Evolutionary conservation across 345 rosid species (phyloP), one percentile per base, ranked within the genome.

Genomic region (Arabidopsis thaliana): DNA sequence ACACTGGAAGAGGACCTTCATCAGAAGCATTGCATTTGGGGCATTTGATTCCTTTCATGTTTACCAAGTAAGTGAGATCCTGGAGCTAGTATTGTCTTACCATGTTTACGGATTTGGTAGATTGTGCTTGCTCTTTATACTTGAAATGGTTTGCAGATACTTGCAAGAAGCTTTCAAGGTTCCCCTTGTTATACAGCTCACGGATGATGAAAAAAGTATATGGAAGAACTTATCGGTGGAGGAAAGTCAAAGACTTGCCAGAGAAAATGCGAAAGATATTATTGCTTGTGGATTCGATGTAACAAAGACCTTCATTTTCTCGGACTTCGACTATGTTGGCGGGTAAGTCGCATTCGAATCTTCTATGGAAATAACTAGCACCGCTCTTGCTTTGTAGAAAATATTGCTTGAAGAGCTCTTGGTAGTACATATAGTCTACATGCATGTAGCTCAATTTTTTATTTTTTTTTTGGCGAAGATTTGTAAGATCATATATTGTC

Each of bases 241-340:
- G 79, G 97, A 95, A 87, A 83, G 92, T 79, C 88, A 87, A 66
- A 84, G 97, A 75, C 93, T 95, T 49, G 97, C 97, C 10, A 80
- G 97, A 58, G 97, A 92, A 80, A 92, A 95, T 79, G 97, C 97
- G 0, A 92, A 91, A 77, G 97, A 95, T 78, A 92, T 95, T 3
- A 95, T 95, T 79, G 97, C 99, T 38, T 92, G 99, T 77, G 99
- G 96, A 11, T 95, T 94, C 44, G 99, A 95, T 59, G 49, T 94
- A 62, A 80, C 88, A 1, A 89, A 74, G 78, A 92, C 97, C 8
- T 95, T 95, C 77, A 90, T 95, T 81, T 95, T 95, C 86, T 88
- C 91, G 0, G 90, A 94, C 74, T 92, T 94, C 32, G 92, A 90
- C 77, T 95, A 85, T 81, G 90, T 92, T 73, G 97, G 97, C 60